Conservation (phyloP, 1,284 basidiomycete species). For the Ustilago nuda region DNA sequence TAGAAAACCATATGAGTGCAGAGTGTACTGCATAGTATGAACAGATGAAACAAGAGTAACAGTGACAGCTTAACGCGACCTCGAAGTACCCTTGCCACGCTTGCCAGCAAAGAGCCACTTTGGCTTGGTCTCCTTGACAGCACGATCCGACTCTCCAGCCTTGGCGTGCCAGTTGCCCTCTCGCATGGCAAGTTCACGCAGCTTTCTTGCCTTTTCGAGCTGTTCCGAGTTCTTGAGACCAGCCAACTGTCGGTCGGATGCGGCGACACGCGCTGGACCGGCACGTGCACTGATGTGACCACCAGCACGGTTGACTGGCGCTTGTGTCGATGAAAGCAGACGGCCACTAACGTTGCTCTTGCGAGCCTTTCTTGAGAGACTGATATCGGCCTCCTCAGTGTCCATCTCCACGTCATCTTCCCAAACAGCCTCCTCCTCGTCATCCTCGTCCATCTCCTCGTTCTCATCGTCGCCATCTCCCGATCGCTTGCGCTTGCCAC, state of each 20-base stretch:
- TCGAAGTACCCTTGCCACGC: constrained; percentile 65
- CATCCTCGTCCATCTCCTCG: constrained; percentile 69
- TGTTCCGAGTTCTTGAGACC: constrained; percentile 63
- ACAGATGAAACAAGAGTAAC: neutral
- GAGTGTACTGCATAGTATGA: neutral
- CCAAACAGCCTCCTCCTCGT: constrained; percentile 70
- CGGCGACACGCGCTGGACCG: constrained; percentile 63
- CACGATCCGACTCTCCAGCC: constrained; percentile 66
- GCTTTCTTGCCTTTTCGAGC: constrained; percentile 60
- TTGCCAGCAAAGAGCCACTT: constrained; percentile 68
- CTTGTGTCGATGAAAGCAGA: constrained; percentile 51
- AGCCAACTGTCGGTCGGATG: constrained; percentile 58
- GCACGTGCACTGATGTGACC: constrained; percentile 61
- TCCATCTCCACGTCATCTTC: constrained; percentile 74
- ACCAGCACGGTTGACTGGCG: constrained; percentile 58
- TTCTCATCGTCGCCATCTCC: constrained; percentile 70
- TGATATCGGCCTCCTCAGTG: constrained; percentile 57
- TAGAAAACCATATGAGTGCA: constrained; percentile 14
- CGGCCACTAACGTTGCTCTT: constrained; percentile 76
- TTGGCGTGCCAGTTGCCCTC: constrained; percentile 62
- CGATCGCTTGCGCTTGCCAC: constrained; percentile 76
- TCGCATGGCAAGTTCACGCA: constrained; percentile 62
- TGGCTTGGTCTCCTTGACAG: constrained; percentile 65
- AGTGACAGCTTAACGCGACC: constrained; percentile 42
- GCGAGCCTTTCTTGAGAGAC: constrained; percentile 58